Percentiles rank a stretch among this genome's conserved stretches.
These are phyloP conservation scores for Aspergillus panamensis DNA, from an alignment of 495 filamentous ascomycete species.

Conservation along the genomic window DNA sequence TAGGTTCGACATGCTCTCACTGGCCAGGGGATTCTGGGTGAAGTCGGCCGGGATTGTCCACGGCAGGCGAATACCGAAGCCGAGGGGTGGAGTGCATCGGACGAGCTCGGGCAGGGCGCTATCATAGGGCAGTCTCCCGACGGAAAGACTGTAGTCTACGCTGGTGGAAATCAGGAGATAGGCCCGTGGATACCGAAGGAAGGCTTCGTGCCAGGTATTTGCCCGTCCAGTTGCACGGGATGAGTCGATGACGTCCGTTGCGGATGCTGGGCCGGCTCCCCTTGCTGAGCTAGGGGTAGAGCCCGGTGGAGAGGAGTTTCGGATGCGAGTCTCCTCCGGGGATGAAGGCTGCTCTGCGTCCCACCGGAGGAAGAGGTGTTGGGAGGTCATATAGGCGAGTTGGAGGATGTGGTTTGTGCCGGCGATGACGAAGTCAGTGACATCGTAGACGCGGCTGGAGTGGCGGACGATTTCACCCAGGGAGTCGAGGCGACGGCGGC, in stretches of 20 bases:
- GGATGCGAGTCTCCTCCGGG: background rate
- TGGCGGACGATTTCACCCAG: constrained; percentile 33
- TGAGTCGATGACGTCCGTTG: background rate
- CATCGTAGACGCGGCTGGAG: constrained; percentile 30
- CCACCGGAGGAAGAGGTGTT: constrained; percentile 27
- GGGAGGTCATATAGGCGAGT: constrained; percentile 30
- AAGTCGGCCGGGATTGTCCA: constrained; percentile 21
- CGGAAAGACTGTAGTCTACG: constrained; percentile 31
- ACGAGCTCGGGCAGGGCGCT: constrained; percentile 27
- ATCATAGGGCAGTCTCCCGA: constrained; percentile 27
- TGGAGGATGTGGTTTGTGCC: constrained; percentile 34
- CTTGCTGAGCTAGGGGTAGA: background rate
- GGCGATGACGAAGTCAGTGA: constrained; percentile 32
- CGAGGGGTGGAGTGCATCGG: constrained; percentile 23
- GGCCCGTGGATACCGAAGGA: constrained; percentile 30
- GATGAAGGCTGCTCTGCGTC: background rate
- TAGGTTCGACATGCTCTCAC: background rate
- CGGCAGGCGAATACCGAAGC: constrained; percentile 24
- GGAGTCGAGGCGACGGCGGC: constrained; percentile 25
- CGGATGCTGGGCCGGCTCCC: background rate
- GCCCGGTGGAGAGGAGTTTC: background rate
- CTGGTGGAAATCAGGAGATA: constrained; percentile 35
- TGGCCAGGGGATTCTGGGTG: background rate
- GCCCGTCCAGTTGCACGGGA: constrained; percentile 4
- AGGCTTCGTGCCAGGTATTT: constrained; percentile 33